Evolutionary conservation across 1,139 yeast genomes (phyloP), one percentile per base, ranked within the genome.

Genomic region (Geotrichum phurueaensis): DNA sequence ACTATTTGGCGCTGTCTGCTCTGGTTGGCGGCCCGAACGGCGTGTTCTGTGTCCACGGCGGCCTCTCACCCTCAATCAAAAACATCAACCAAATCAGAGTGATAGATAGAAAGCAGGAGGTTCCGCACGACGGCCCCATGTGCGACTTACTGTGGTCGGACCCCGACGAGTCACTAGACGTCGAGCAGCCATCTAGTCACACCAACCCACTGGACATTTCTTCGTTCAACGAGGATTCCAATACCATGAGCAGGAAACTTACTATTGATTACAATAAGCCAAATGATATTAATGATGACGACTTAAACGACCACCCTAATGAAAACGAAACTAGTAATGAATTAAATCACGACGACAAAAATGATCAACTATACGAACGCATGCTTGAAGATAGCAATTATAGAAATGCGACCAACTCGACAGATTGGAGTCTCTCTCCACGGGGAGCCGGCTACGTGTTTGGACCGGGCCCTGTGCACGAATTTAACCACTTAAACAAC

Each of bases 121-220:
- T 94, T 50, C 99, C 99, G 22, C 98, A 94, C 72, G 98, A 92
- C 75, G 99, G 99, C 47, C 96, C 97, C 50, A 92, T 94, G 97
- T 94, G 99, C 77, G 99, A 94, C 72, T 78, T 94, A 70, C 78
- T 94, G 60, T 94, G 99, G 99, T 87, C 96, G 2, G 99, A 94
- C 70, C 99, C 99, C 0, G 99, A 94, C 71, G 97, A 80, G 80
- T 85, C 71, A 13, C 61, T 71, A 45, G 72, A 70, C 50, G 63
- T 54, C n/a, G 56, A 43, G 43, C 56, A 10, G 39, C 59, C 29
- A 47, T 18, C 25, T 54, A 49, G 10, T 47, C 36, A 13, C 58
- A 48, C 25, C 43, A 59, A 47, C 36, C 27, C 51, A 31, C 45
- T 50, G 27, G 57, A 53, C 51, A 54, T 57, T 22, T 51, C 51